Conservation (phyloP, 192 early-diverging fungal species). For the Coemansia sp. region DNA sequence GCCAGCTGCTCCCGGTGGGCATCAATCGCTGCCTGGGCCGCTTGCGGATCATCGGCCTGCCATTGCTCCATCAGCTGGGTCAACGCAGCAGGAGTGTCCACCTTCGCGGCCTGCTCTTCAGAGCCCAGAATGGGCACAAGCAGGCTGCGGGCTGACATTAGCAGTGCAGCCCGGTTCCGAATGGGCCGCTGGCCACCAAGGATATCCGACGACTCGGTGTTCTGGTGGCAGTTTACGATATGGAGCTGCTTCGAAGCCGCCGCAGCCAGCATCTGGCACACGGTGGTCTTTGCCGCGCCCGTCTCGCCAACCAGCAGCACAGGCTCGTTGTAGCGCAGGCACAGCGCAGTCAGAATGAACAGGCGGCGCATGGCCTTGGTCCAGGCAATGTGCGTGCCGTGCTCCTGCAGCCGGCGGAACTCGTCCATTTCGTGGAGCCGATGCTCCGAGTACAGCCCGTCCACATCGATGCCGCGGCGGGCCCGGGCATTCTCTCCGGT, state of each 20-base stretch:
- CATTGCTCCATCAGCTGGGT: conserved; percentile 6
- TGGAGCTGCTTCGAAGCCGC: conserved; percentile 59
- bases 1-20: conserved; percentile 6
- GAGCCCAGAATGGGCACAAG: conserved; percentile 20
- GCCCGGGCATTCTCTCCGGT: background rate
- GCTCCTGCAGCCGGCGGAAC: conserved; percentile 24
- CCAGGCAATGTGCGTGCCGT: conserved; percentile 61
- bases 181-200: conserved; percentile 91
- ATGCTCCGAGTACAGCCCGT: conserved; percentile 21
- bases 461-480: conserved; percentile 16
- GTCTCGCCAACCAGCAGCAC: conserved; percentile 95
- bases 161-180: conserved; percentile 59
- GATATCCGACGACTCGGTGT: conserved; percentile 91
- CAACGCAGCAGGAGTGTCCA: conserved; percentile 16
- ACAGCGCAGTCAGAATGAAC: conserved; percentile 78
- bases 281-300: conserved; percentile 97
- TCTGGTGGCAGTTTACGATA: conserved; percentile 96
- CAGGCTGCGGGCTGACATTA: conserved; percentile 46
- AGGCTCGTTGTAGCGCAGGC: conserved; percentile 77
- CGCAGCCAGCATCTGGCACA: conserved; percentile 86
- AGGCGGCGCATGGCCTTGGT: conserved; percentile 88
- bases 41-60: conserved; percentile 10
- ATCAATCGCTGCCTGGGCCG: background rate
- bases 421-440: conserved; percentile 35
- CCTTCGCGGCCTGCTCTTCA: background rate